A percentile compares a stretch with the other conserved stretches of the same genome.
Evolutionary conservation across 306 rosid species (phyloP).

Genomic region (Corylus heterophylla): DNA sequence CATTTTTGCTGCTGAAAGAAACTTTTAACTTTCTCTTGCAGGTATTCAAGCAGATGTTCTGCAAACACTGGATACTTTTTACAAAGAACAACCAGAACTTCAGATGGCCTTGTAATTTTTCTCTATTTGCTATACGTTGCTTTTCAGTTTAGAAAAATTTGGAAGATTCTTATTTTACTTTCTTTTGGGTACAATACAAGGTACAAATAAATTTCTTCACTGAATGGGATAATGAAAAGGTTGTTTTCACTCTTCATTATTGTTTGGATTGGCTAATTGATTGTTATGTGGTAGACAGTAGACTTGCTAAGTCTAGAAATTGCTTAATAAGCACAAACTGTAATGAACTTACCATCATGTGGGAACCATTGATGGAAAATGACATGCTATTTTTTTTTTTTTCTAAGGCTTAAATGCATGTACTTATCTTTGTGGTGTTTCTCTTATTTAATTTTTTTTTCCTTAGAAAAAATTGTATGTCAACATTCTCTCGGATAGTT

Average conservation of each 20-base stretch:
- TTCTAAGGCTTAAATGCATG: too few species aligned
- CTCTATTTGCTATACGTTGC: background rate
- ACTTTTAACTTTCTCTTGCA: conserved; percentile 30
- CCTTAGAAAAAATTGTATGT: background rate
- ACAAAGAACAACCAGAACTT: conserved; percentile 27
- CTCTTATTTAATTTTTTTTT: too few species aligned
- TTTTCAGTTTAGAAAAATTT: background rate
- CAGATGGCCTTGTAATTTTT: conserved; percentile 36
- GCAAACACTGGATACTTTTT: conserved; percentile 31
- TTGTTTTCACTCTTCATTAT: background rate
- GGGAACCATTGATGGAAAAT: background rate
- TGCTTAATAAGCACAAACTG: background rate
- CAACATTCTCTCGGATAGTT: background rate
- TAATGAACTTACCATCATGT: background rate
- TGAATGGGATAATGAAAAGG: background rate
- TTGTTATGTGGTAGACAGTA: background rate
- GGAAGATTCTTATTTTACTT: background rate
- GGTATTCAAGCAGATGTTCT: conserved; percentile 33
- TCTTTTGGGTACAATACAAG: background rate
- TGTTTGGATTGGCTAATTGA: background rate
- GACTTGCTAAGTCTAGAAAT: background rate
- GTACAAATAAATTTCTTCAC: background rate
- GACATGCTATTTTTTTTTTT: too few species aligned
- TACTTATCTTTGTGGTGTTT: too few species aligned
- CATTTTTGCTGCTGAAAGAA: conserved; percentile 10